Base-by-base conservation (phyloP, 768 basidiomycete species). In the Asterophora parasitica region DNA sequence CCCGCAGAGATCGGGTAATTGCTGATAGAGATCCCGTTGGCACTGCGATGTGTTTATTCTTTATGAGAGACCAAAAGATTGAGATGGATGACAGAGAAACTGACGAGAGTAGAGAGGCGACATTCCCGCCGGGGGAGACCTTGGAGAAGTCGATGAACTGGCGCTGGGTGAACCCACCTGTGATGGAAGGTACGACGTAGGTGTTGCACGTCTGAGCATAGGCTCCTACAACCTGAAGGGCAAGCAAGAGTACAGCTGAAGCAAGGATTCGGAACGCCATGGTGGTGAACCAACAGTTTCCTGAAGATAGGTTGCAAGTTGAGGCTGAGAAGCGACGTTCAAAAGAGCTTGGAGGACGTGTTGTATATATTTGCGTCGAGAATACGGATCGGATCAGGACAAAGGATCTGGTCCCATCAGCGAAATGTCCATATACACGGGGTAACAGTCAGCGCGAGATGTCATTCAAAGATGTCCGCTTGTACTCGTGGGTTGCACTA, bases 11-110 rank as follows among this genome's bases (percentile, higher is more conserved):
- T 39, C 7, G 42, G 28, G 37, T 65, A 65, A 39, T 61, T 48
- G 46, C 67, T 68, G 41, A 66, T 61, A n/a, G 49, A 53, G n/a
- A 65, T 40, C 5, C 63, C 62, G 43, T 60, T 44, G 9, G 54
- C 44, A 1, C 65, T 65, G 34, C n/a, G n/a, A n/a, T 19, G 23
- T 6, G 36, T 7, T 12, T 9, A 9, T n/a, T 32, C 9, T 12
- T 34, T 9, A 16, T 27, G 15, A 40, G 39, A 19, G 3, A 9
- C 8, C 13, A 20, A 28, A 12, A 5, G 15, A 26, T 36, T 9
- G 20, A 35, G 38, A 28, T 12, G 26, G 9, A 6, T n/a, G n/a
- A n/a, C n/a, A n/a, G n/a, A n/a, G n/a, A n/a, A n/a, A 52, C 54
- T 34, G 15, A 65, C 63, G 57, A 58, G 20, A 66, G 57, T 4